Evolutionary conservation across 768 basidiomycete genomes (phyloP).

Genomic region (Rossbeevera mucosa): DNA sequence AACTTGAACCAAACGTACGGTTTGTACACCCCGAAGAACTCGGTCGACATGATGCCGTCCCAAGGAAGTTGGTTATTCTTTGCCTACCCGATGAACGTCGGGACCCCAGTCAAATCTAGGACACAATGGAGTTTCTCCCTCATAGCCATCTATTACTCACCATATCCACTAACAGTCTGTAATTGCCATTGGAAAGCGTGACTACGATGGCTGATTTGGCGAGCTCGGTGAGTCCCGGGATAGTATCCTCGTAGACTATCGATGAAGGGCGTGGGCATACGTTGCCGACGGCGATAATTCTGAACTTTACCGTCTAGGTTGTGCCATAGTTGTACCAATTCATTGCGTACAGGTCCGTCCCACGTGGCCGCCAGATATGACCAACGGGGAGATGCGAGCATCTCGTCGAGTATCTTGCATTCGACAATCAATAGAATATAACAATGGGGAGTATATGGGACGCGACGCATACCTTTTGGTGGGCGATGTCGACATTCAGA

Average conservation of each 20-base stretch:
- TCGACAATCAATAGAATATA: too few relatives aligned
- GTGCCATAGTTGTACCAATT: conserved; percentile 57
- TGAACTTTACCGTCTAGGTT: conserved; percentile 43
- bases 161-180: conserved; percentile 58
- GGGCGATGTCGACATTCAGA: conserved; percentile 50
- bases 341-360: conserved; percentile 39
- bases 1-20: conserved; percentile 41
- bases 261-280: too few relatives aligned
- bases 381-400: conserved; percentile 51
- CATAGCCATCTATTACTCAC: conserved; percentile 27
- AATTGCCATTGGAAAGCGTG: conserved; percentile 61
- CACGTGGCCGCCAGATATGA: conserved; percentile 41
- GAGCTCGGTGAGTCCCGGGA: conserved; percentile 44
- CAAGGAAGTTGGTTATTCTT: conserved; percentile 58
- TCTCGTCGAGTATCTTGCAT: conserved; percentile 50
- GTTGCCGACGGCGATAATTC: background rate
- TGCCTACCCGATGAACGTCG: conserved; percentile 36
- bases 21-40: conserved; percentile 60
- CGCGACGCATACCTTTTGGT: conserved; percentile 42
- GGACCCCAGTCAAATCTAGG: background rate
- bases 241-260: conserved; percentile 55
- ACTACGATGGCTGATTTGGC: conserved; percentile 49
- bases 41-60: conserved; percentile 59
- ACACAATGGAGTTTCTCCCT: background rate
- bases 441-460: background rate